These are phyloP conservation scores for Plasmodium knowlesi DNA, from an alignment of 169 alveolate genomes.

Conservation along the genomic window DNA sequence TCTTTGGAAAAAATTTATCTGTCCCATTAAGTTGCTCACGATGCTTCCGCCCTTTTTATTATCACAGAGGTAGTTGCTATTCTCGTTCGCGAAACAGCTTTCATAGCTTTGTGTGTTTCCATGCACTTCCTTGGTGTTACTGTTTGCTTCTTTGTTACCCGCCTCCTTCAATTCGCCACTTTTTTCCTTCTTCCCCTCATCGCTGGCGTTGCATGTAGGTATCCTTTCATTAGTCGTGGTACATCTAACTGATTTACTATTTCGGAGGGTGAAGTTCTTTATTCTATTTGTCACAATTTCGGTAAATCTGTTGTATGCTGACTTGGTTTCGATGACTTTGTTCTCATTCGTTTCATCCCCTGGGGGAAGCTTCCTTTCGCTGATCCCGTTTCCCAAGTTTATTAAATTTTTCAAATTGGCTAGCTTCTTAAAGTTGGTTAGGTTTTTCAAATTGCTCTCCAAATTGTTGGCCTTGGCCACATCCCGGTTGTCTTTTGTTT, in stretches of 20 bases:
- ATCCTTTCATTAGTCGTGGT: not conserved
- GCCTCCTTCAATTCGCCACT: not conserved
- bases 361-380: not conserved
- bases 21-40: slow-evolving; percentile 5
- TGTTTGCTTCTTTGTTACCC: not conserved
- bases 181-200: not conserved
- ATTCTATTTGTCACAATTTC: slow-evolving; percentile 26
- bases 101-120: not conserved
- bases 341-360: not conserved
- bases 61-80: not conserved
- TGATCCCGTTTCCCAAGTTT: not conserved
- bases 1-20: slow-evolving; percentile 37
- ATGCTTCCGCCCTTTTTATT: slow-evolving; percentile 9
- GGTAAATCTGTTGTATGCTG: slow-evolving; percentile 43
- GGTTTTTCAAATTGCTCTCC: slow-evolving; percentile 5
- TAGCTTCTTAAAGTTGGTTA: slow-evolving; percentile 7
- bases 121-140: not conserved
- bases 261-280: slow-evolving; percentile 26
- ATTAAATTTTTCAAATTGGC: not conserved
- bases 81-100: not conserved
- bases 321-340: not conserved
- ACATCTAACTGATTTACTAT: slow-evolving; percentile 15
- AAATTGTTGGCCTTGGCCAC: not conserved
- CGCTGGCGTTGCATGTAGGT: not conserved
- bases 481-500: not conserved